A percentile compares a stretch with the other conserved stretches of the same genome.
Evolutionary conservation across 2,329 filamentous ascomycete genomes (phyloP).

Genomic region (Microdochium paspali): DNA sequence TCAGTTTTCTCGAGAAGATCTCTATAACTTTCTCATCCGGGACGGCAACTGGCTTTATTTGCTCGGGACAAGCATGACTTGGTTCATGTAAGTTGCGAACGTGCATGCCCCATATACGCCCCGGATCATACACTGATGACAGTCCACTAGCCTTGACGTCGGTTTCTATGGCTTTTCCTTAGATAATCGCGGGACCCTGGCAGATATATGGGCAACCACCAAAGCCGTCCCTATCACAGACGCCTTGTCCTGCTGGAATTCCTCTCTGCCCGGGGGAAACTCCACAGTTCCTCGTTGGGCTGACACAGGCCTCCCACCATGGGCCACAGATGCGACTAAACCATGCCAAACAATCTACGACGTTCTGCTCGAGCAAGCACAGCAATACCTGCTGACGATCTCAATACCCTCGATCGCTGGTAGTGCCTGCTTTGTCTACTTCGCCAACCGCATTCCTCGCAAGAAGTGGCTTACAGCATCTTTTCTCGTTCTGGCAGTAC

Average conservation of each 20-base stretch:
- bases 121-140: neutral
- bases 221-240: conserved; percentile 21
- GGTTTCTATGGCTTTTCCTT: conserved; percentile 47
- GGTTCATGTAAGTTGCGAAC: conserved; percentile 5
- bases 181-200: conserved; percentile 31
- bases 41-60: conserved; percentile 37
- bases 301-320: conserved; percentile 28
- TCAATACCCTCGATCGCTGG: conserved; percentile 41
- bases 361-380: conserved; percentile 39
- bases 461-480: conserved; percentile 39
- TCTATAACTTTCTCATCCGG: conserved; percentile 39
- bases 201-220: conserved; percentile 31
- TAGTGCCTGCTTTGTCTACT: conserved; percentile 36
- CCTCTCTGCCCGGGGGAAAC: conserved; percentile 28
- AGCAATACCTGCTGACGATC: conserved; percentile 42
- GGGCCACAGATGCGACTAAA: conserved; percentile 37
- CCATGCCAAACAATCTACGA: conserved; percentile 44
- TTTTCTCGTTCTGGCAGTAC: conserved; percentile 33
- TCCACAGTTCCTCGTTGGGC: conserved; percentile 34
- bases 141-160: conserved; percentile 35
- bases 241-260: conserved; percentile 36
- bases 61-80: conserved; percentile 11
- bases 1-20: conserved; percentile 37
- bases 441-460: conserved; percentile 37
- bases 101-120: neutral